Percentiles rank a stretch among this genome's conserved stretches.
phyloP scores from a whole-genome alignment of 805 yeast species.

The Suhomyces sp. region DNA sequence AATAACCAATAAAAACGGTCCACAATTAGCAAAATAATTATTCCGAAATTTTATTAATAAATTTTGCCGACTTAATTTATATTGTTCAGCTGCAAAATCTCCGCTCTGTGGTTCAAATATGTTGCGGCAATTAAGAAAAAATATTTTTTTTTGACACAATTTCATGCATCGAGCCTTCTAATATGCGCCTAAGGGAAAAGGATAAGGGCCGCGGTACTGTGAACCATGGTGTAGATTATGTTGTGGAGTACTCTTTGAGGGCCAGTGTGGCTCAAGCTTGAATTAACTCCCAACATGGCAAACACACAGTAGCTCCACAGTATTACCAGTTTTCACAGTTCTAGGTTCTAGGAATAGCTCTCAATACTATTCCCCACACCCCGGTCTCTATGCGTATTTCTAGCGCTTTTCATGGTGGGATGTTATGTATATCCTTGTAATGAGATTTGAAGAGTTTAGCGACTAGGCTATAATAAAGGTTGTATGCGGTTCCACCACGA shows the following conservation, averaged over 20 bases:
- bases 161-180: not conserved
- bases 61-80: not conserved
- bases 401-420: not conserved
- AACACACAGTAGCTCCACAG: too few species aligned
- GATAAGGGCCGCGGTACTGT: not conserved
- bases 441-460: not conserved
- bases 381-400: too few species aligned
- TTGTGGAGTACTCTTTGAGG: not conserved
- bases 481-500: not conserved
- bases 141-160: not conserved
- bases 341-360: too few species aligned
- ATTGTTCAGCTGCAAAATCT: not conserved
- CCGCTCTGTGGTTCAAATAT: not conserved
- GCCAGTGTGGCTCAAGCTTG: too few species aligned
- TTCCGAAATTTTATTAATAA: not conserved
- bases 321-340: too few species aligned
- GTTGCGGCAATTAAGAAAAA: not conserved
- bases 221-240: not conserved
- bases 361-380: not conserved
- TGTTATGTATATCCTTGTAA: not conserved
- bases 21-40: not conserved
- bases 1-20: not conserved
- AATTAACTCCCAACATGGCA: too few species aligned
- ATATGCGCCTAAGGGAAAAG: not conserved
- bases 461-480: not conserved